Percentiles rank a stretch among this genome's conserved stretches.
These are phyloP conservation scores for Colletotrichum sp. DNA, from an alignment of 2,329 filamentous ascomycete genomes.

Conservation along the genomic window DNA sequence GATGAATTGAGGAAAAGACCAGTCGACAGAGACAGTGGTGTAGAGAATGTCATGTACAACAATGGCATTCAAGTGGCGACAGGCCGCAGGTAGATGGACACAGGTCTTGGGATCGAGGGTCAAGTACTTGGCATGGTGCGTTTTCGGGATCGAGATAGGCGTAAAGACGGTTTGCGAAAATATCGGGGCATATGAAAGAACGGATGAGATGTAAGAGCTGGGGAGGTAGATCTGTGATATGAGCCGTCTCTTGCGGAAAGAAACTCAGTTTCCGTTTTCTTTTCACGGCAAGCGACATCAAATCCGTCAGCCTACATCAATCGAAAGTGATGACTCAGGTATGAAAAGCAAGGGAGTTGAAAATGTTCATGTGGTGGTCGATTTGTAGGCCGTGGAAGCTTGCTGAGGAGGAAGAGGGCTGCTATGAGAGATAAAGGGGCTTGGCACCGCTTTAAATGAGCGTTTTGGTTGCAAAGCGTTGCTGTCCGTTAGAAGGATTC, in stretches of 20 bases:
- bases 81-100: background rate
- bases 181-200: background rate
- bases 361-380: background rate
- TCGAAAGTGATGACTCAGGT: background rate
- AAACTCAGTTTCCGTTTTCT: background rate
- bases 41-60: background rate
- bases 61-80: background rate
- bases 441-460: background rate
- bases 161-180: background rate
- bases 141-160: background rate
- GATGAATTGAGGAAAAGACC: background rate
- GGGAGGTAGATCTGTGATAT: background rate
- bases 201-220: background rate
- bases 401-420: background rate
- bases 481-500: background rate
- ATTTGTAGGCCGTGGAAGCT: background rate
- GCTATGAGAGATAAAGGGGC: background rate
- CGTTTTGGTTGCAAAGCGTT: background rate
- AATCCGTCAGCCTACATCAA: background rate
- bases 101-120: background rate
- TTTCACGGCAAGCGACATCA: background rate
- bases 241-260: background rate
- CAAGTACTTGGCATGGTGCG: background rate
- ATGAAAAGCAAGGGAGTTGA: background rate
- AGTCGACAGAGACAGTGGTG: rapidly evolving